Evolutionary conservation across 2,329 filamentous ascomycete species (phyloP).

Genomic region (Fusarium sp.): DNA sequence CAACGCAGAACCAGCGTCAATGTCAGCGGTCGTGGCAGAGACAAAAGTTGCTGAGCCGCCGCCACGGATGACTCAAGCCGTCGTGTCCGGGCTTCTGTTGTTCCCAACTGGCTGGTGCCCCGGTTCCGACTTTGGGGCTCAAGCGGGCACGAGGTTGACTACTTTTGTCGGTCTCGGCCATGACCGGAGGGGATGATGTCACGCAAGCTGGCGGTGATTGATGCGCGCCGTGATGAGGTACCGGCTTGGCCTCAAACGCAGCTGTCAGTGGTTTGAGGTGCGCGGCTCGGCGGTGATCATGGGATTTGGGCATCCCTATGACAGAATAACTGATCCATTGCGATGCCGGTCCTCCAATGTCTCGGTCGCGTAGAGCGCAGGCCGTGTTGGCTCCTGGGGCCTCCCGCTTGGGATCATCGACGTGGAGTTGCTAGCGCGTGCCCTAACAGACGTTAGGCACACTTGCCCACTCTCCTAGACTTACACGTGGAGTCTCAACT

Average conservation of each 20-base stretch:
- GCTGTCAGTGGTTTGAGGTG: slow-evolving; percentile 24
- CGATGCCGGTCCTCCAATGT: slow-evolving; percentile 5
- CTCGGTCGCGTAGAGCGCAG: slow-evolving; percentile 21
- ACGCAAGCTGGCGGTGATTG: slow-evolving; percentile 35
- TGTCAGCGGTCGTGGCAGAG: slow-evolving; percentile 23
- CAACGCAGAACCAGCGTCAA: slow-evolving; percentile 21
- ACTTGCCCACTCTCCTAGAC: slow-evolving; percentile 32
- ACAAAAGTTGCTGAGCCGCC: slow-evolving; percentile 32
- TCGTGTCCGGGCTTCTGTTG: slow-evolving; percentile 19
- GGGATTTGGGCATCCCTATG: slow-evolving; percentile 22
- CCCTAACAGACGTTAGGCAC: slow-evolving; percentile 31
- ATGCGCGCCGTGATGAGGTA: slow-evolving; percentile 8
- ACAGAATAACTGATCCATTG: slow-evolving; percentile 25
- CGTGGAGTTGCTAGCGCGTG: slow-evolving; percentile 29
- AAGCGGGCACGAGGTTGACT: slow-evolving; percentile 18
- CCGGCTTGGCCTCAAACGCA: slow-evolving; percentile 14
- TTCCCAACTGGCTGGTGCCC: slow-evolving; percentile 30
- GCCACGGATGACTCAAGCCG: slow-evolving; percentile 34
- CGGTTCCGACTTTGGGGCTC: slow-evolving; percentile 31
- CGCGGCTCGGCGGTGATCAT: slow-evolving; percentile 27
- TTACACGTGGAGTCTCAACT: slow-evolving; percentile 33
- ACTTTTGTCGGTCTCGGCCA: slow-evolving; percentile 23
- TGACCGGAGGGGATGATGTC: slow-evolving; percentile 34
- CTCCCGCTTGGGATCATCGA: slow-evolving; percentile 24
- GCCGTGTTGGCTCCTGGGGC: slow-evolving; percentile 10